phyloP scores from a whole-genome alignment of 2,329 filamentous ascomycete species.

The Bipolaris oryzae region DNA sequence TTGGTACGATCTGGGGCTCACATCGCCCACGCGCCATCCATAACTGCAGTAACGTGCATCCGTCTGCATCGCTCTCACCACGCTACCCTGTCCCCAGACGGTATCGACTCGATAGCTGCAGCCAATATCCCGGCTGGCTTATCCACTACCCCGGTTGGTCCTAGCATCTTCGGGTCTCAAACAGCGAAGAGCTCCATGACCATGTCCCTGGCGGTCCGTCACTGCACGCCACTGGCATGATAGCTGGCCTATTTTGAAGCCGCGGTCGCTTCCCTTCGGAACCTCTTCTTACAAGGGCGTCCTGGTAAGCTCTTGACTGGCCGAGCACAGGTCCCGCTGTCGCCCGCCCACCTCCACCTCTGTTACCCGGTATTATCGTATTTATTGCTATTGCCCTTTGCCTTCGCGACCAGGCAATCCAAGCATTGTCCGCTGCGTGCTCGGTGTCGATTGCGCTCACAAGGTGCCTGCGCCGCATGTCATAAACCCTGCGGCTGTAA shows the following conservation, averaged over 20 bases:
- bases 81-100: slow-evolving; percentile 37
- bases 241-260: slow-evolving; percentile 30
- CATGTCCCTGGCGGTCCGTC: slow-evolving; percentile 44
- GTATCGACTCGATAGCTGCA: slow-evolving; percentile 33
- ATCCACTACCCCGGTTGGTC: slow-evolving; percentile 29
- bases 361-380: slow-evolving; percentile 37
- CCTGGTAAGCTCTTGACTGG: slow-evolving; percentile 34
- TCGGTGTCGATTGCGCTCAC: slow-evolving; percentile 33
- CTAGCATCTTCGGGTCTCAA: slow-evolving; percentile 43
- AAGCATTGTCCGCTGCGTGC: slow-evolving; percentile 29
- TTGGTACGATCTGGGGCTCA: slow-evolving; percentile 35
- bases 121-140: slow-evolving; percentile 38
- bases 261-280: slow-evolving; percentile 30
- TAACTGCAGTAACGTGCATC: slow-evolving; percentile 35
- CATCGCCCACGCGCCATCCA: slow-evolving; percentile 29
- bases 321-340: slow-evolving; percentile 36
- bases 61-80: slow-evolving; percentile 34
- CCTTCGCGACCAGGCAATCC: slow-evolving; percentile 29
- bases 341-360: slow-evolving; percentile 30
- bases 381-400: slow-evolving; percentile 43
- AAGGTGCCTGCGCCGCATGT: slow-evolving; percentile 40
- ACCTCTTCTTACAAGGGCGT: slow-evolving; percentile 23
- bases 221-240: slow-evolving; percentile 29
- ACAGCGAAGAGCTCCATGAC: slow-evolving; percentile 45
- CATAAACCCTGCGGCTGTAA: slow-evolving; percentile 37